Evolutionary conservation across 2,329 filamentous ascomycete species (phyloP).

Genomic region (Alternaria tenuissima): DNA sequence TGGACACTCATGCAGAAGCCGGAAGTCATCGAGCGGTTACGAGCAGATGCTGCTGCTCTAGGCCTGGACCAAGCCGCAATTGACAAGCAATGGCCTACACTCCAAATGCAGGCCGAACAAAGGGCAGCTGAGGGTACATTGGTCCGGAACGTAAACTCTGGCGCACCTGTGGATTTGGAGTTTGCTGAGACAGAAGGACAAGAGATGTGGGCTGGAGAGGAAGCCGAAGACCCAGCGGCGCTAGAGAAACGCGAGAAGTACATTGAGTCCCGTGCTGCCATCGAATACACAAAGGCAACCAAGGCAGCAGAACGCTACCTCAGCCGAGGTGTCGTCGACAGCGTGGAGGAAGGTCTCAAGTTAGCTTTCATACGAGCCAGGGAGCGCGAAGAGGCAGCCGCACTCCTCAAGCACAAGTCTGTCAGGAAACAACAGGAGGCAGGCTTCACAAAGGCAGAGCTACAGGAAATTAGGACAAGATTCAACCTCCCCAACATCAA

Average conservation of each 20-base stretch:
- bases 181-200: constrained; percentile 18
- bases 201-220: constrained; percentile 21
- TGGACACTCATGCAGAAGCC: constrained; percentile 88
- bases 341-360: constrained; percentile 33
- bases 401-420: constrained; percentile 17
- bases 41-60: constrained; percentile 68
- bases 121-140: constrained; percentile 23
- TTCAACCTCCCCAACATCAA: constrained; percentile 23
- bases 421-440: constrained; percentile 18
- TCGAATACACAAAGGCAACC: constrained; percentile 27
- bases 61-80: constrained; percentile 65
- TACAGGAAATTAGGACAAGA: constrained; percentile 20
- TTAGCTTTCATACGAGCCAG: constrained; percentile 33
- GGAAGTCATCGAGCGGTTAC: constrained; percentile 71
- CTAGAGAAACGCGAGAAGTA: constrained; percentile 13
- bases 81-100: constrained; percentile 43
- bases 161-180: constrained; percentile 7
- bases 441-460: constrained; percentile 21
- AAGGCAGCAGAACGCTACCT: constrained; percentile 31
- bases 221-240: constrained; percentile 5
- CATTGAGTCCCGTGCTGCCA: constrained; percentile 6
- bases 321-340: constrained; percentile 29
- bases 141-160: background rate
- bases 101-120: constrained; percentile 23
- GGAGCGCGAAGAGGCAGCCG: constrained; percentile 22